A percentile compares a stretch with the other conserved stretches of the same genome.
phyloP scores from a whole-genome alignment of 1,139 yeast genomes.

The Pichia sp. region DNA sequence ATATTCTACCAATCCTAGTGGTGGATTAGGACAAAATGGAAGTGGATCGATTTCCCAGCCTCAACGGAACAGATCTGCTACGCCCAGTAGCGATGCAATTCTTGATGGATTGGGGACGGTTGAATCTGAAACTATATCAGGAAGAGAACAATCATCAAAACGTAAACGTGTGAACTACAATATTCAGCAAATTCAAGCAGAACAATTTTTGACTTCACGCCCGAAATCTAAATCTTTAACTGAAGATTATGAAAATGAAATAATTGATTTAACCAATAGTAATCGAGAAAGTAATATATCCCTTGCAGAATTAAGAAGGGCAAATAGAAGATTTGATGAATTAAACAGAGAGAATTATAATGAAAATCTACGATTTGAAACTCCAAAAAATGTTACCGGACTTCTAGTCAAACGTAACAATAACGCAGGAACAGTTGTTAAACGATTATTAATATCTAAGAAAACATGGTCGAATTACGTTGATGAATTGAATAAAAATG shows the following conservation, averaged over 20 bases:
- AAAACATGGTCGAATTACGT: constrained; percentile 35
- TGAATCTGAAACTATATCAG: not conserved
- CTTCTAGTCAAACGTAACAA: constrained; percentile 17
- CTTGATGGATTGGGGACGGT: not conserved
- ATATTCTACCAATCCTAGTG: constrained; percentile 14
- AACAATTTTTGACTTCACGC: constrained; percentile 19
- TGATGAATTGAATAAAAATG: constrained; percentile 32
- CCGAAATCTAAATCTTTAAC: constrained; percentile 10
- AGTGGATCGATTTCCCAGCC: not conserved
- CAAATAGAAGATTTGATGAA: constrained; percentile 34
- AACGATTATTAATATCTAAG: constrained; percentile 34
- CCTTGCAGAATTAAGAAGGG: constrained; percentile 29
- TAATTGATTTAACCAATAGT: constrained; percentile 3
- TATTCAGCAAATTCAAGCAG: constrained; percentile 27
- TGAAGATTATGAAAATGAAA: constrained; percentile 9
- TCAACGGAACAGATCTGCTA: not conserved
- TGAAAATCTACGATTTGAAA: constrained; percentile 32
- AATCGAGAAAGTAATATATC: constrained; percentile 10
- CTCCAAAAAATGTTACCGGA: constrained; percentile 30
- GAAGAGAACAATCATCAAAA: constrained; percentile 15
- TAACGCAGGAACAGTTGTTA: constrained; percentile 28
- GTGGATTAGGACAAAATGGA: constrained; percentile 1
- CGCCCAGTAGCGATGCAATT: not conserved
- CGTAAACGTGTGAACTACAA: constrained; percentile 30
- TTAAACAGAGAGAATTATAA: constrained; percentile 37